phyloP scores from a whole-genome alignment of 805 yeast genomes.

The Myxozyma melibiosi region DNA sequence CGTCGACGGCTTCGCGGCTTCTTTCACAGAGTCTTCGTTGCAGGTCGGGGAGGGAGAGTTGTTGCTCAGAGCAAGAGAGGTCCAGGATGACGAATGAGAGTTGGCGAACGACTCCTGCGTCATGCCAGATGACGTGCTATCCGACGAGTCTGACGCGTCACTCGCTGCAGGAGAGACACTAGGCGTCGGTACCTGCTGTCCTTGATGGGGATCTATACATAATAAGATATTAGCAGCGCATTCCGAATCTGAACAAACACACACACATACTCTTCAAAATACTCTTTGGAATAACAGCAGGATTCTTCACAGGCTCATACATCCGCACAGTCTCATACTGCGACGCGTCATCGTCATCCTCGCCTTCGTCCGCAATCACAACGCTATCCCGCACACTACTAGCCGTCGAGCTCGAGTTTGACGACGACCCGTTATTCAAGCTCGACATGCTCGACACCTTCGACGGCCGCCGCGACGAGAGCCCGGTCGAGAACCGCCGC shows the following conservation, averaged over 20 bases:
- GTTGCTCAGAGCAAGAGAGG: constrained; percentile 3
- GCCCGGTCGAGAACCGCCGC: constrained; percentile 6
- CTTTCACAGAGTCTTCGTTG: background rate
- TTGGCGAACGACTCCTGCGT: constrained; percentile 17
- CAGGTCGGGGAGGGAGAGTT: constrained; percentile 1
- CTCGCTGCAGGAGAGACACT: background rate
- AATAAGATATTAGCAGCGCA: too few species aligned
- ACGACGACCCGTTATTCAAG: constrained; percentile 2
- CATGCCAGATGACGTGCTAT: constrained; percentile 14
- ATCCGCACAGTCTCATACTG: constrained; percentile 1
- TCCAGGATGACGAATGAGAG: constrained; percentile 18
- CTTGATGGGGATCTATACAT: constrained; percentile 3
- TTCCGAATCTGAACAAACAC: background rate
- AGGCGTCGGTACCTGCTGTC: background rate
- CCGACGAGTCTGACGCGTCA: background rate
- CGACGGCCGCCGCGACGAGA: constrained; percentile 4
- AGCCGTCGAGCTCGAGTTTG: background rate
- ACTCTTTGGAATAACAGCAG: constrained; percentile 13
- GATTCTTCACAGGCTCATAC: constrained; percentile 7
- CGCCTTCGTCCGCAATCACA: background rate
- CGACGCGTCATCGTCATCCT: constrained; percentile 5
- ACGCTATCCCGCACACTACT: background rate
- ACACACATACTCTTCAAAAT: constrained; percentile 23
- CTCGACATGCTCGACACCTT: constrained; percentile 3
- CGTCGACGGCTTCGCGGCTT: constrained; percentile 5